Percentiles rank a stretch among this genome's conserved stretches.
phyloP scores from a whole-genome alignment of 352 stramenopile genomes.

The Pythium volutum region DNA sequence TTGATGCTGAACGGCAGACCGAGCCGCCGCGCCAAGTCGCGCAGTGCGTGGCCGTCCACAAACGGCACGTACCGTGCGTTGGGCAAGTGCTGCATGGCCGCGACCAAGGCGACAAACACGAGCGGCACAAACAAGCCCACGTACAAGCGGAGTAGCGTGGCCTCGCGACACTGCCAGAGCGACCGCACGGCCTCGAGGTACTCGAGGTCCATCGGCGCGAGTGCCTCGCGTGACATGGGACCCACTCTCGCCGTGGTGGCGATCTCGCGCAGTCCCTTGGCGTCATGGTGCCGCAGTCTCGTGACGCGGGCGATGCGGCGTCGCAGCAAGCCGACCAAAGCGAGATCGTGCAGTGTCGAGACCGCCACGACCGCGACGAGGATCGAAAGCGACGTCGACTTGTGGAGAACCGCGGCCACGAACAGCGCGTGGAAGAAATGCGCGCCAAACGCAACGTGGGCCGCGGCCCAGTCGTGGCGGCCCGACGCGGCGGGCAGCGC shows the following conservation, averaged over 20 bases:
- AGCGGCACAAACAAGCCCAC: constrained; percentile 14
- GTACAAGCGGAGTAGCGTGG: constrained; percentile 11
- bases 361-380: neutral
- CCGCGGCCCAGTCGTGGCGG: neutral
- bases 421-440: constrained; percentile 21
- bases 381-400: constrained; percentile 2
- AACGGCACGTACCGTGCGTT: constrained; percentile 7
- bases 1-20: neutral
- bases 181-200: neutral
- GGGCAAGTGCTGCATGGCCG: neutral
- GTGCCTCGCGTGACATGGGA: too few relatives aligned
- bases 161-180: constrained; percentile 7
- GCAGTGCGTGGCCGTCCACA: neutral
- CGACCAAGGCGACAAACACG: constrained; percentile 1
- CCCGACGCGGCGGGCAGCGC: neutral
- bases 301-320: neutral
- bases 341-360: neutral
- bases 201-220: neutral
- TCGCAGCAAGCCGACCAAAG: neutral
- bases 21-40: neutral
- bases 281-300: neutral
- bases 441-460: constrained; percentile 5
- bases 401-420: constrained; percentile 2
- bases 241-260: too few relatives aligned
- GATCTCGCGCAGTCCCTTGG: neutral